Base-by-base conservation (phyloP, 2,329 filamentous ascomycete species). In the Beauveria sp. region DNA sequence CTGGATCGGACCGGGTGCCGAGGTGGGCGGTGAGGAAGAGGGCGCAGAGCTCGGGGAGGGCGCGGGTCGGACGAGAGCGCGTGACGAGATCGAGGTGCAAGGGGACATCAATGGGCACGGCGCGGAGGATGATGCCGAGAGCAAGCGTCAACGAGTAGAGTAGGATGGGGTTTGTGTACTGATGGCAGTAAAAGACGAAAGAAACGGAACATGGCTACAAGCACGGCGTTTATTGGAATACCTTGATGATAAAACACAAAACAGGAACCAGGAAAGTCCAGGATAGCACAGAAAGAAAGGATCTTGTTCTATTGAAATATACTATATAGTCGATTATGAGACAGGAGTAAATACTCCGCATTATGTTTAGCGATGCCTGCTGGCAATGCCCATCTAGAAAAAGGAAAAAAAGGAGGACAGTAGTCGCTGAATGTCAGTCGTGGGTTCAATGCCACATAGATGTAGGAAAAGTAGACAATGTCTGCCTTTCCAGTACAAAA, bases 41-140 rank as follows among this genome's bases (percentile, higher is more conserved):
- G 74, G 75, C 28, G 83, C 79, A 51, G 79, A 78, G 60, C 76
- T 88, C 22, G 87, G 87, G 50, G 85, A 86, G 61, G 86, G 87
- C 9, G 86, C 84, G 2, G 86, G 86, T 28, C 80, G 82, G 62
- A 80, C 82, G 48, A 79, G 83, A 60, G 77, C 67, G 2, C 75
- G 76, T 16, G 82, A 82, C 54, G 86, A 86, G 65, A 72, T 78
- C 14, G 84, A 82, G 26, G 22, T 28, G 24, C 77, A 70, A 24
- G 79, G 76, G 52, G 79, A 68, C 5, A 69, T 72, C 34, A 77
- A 81, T 59, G 79, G 78, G 3, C 69, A 76, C 61, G 74, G 70
- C 44, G 18, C 61, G 3, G 74, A 68, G 16, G 73, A 73, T 9
- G 74, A 75, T 37, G 60, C 71, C 2, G 79, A 82, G 56, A 80